Base-by-base conservation (phyloP, 208 protist genomes). In the Vickermania spadyakhi region DNA sequence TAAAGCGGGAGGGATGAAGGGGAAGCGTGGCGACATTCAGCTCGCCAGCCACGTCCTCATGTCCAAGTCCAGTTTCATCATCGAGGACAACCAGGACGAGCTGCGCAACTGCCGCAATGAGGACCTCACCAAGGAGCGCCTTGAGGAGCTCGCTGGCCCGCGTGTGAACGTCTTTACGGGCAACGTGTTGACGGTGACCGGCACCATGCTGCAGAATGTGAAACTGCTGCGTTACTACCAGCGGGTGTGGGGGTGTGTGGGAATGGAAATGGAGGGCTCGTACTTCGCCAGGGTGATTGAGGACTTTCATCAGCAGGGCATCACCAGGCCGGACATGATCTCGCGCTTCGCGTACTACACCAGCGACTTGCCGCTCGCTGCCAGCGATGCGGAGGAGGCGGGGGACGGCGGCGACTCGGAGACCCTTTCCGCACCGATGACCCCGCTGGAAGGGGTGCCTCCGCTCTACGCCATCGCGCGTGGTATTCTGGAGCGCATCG, bases 271-370 rank as follows among this genome's bases (percentile, higher is more conserved):
- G 89, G 85, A 95, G 72, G 86, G 81, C 31, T 86, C 72, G 7
- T 93, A 93, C 76, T 95, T 92, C 71, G 86, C 83, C 1, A 75
- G 86, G 2, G 81, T 84, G 31, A 90, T 91, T 45, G 80, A 91
- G 52, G 80, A 91, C 58, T 84, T 86, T 42, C 84, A 84, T 56
- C 80, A 81, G 1, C 81, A 85, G 60, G 89, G 84, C 27, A 86
- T 95, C 50, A 66, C 86, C 45, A 60, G 79, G 42, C 60, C 56
- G 5, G 60, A 77, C 30, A 67, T 95, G 14, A 70, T 52, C 13
- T 86, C 83, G 41, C 84, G 86, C 45, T 93, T 93, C 62, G 77
- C 82, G 26, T 95, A 93, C 81, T 95, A 92, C 75, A 89, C 84
- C 13, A 90, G 78, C 60, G 89, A 95, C 45, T 70, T 95, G 14